These are phyloP conservation scores for Parathielavia hyrcaniae DNA, from an alignment of 495 filamentous ascomycete species.

Conservation along the genomic window DNA sequence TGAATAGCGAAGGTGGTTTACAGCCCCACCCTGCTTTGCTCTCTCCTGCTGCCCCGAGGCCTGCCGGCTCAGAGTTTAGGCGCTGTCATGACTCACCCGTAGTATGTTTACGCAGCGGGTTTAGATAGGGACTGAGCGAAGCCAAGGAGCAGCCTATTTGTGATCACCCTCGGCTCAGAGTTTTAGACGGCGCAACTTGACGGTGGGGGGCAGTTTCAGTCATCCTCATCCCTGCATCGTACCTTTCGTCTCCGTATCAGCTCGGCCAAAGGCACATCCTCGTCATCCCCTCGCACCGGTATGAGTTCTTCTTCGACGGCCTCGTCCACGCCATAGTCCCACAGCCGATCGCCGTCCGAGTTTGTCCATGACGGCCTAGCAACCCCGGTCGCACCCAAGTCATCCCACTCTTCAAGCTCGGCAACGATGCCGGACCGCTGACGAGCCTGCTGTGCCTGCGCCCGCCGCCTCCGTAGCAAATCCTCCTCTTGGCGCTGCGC, in stretches of 20 bases:
- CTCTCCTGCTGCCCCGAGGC: no score
- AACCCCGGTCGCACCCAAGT: slow-evolving; percentile 36
- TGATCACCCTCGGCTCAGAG: no score
- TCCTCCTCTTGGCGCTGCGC: slow-evolving; percentile 41
- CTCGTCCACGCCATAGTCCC: slow-evolving; percentile 88
- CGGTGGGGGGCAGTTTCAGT: slow-evolving; percentile 2
- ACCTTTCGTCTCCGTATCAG: slow-evolving; percentile 50
- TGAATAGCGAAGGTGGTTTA: slow-evolving; percentile 1
- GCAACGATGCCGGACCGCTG: slow-evolving; percentile 31
- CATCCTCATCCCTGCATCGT: slow-evolving; percentile 24
- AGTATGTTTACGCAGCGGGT: no score
- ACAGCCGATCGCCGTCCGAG: slow-evolving; percentile 73
- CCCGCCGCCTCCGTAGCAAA: slow-evolving; percentile 28
- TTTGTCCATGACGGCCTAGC: slow-evolving; percentile 72
- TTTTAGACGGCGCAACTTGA: no score
- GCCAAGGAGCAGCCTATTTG: no score
- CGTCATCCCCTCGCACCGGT: slow-evolving; percentile 40
- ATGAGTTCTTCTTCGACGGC: slow-evolving; percentile 60
- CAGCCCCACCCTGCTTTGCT: no score
- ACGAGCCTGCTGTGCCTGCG: slow-evolving; percentile 28
- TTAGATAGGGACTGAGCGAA: no score
- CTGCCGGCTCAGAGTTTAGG: no score
- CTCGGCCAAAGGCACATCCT: slow-evolving; percentile 73
- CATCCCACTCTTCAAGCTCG: slow-evolving; percentile 41
- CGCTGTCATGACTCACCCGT: no score